Base-by-base conservation (phyloP, 139 green algal genomes). In the Marvania coccoides region DNA sequence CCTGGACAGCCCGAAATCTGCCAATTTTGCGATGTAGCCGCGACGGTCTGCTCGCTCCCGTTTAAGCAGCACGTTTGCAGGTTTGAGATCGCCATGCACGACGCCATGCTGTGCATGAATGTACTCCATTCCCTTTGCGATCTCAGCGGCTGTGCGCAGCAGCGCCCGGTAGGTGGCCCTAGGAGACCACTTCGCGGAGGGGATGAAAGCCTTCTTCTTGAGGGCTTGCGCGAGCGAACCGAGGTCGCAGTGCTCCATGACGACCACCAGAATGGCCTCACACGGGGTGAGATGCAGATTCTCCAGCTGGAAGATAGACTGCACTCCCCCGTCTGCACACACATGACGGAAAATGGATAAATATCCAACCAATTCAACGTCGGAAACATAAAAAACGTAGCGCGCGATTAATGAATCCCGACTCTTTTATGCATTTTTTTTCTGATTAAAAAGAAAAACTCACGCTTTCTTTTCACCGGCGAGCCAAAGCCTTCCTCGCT, bases 21-120 rank as follows among this genome's bases (percentile, higher is more conserved):
- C 70, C 15, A 87, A 69, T 63, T 79, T 84, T 45, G 71, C 70
- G 10, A 83, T 66, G 57, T 77, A 83, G 14, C 78, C 78, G 1
- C 74, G 51, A 6, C 70, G 37, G 62, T 85, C 78, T 12, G 72
- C 67, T 37, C 60, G 65, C 58, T 87, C 73, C 10, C 63, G 79
- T 55, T 81, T 84, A 1, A 87, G 69, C 62, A 88, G 74, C 38
- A 87, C 74, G 57, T 88, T 88, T 53, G 69, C 70, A 7, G 69
- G 67, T 70, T 88, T 87, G 23, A 88, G 72, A 53, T 88, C 79
- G 46, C 35, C 23, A 13, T 65, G 23, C 9, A 2, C 28, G 33
- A 40, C 31, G 1, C 26, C 26, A 56, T 38, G 2, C 47, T 72
- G 66, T 34, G 63, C 69, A 55, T 84, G 78, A 19, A 84, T 78